phyloP scores from a whole-genome alignment of 805 yeast species.

The Kregervanrija fluxuum region DNA sequence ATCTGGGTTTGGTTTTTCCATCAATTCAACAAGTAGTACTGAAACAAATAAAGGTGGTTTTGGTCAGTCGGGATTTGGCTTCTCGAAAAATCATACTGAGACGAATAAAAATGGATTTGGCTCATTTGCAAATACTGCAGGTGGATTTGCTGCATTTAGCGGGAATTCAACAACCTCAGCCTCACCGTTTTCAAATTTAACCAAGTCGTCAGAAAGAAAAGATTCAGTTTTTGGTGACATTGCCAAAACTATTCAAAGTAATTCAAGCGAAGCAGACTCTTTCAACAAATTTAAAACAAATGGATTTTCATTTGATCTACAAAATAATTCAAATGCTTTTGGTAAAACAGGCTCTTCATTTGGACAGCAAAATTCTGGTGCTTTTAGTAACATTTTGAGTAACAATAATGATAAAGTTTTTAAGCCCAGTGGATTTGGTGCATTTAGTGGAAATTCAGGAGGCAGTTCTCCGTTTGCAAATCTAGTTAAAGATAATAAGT shows the following conservation, averaged over 20 bases:
- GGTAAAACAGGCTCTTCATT: no score
- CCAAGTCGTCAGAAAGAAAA: no score
- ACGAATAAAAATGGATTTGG: slow-evolving; percentile 2
- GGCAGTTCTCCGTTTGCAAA: no score
- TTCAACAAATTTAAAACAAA: no score
- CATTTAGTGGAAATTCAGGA: neutral
- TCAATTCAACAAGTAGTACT: no score
- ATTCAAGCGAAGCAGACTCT: no score
- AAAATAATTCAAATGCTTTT: no score
- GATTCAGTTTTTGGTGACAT: no score
- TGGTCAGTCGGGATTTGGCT: slow-evolving; percentile 16
- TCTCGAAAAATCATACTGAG: neutral
- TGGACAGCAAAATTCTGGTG: neutral
- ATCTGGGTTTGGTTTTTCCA: slow-evolving; percentile 16
- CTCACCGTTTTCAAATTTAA: neutral
- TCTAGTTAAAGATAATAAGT: no score
- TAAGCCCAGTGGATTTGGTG: slow-evolving; percentile 2
- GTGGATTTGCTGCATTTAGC: neutral
- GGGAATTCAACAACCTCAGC: neutral
- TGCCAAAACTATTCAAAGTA: no score
- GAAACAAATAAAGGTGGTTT: neutral
- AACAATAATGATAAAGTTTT: neutral
- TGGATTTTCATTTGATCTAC: no score
- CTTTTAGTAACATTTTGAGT: neutral
- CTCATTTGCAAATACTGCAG: slow-evolving; percentile 5